These are phyloP conservation scores for Pouteria glomerata DNA, from an alignment of 148 eudicot species.

Conservation along the genomic window DNA sequence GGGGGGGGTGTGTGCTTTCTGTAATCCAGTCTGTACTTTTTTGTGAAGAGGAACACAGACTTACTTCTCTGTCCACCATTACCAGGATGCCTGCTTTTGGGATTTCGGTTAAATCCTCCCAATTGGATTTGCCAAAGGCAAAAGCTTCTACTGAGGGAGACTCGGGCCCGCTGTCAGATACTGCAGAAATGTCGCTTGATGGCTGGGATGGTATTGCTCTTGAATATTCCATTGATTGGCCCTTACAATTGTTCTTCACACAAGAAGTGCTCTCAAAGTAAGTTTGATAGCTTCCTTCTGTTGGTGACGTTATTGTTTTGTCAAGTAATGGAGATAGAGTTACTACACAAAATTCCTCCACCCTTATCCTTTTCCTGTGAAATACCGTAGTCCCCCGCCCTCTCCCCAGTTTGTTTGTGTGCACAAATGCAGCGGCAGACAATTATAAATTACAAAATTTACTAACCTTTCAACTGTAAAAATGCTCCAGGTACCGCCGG, in stretches of 20 bases:
- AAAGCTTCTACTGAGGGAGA: slow-evolving; percentile 54
- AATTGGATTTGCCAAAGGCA: slow-evolving; percentile 52
- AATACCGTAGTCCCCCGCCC: background rate
- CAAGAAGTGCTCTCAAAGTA: slow-evolving; percentile 95
- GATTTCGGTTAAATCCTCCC: slow-evolving; percentile 56
- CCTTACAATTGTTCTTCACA: slow-evolving; percentile 83
- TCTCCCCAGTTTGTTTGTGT: background rate
- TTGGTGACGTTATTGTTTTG: background rate
- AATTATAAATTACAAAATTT: background rate
- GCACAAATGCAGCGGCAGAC: background rate
- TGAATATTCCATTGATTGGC: slow-evolving; percentile 96
- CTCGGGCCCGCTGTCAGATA: slow-evolving; percentile 39
- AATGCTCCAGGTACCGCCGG: slow-evolving; percentile 62
- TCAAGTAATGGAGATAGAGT: background rate
- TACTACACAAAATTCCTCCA: background rate
- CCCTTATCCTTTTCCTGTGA: background rate
- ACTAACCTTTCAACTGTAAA: background rate
- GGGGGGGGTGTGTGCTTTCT: background rate
- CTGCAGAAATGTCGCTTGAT: slow-evolving; percentile 59
- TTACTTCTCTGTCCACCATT: slow-evolving; percentile 15
- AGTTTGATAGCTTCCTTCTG: slow-evolving; percentile 16
- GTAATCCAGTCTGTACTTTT: background rate
- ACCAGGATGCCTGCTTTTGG: slow-evolving; percentile 76
- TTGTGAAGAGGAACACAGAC: slow-evolving; percentile 5
- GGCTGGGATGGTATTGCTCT: slow-evolving; percentile 97